Evolutionary conservation across 176 grass and related monocot species (phyloP).

Genomic region (Oryza brachyantha): DNA sequence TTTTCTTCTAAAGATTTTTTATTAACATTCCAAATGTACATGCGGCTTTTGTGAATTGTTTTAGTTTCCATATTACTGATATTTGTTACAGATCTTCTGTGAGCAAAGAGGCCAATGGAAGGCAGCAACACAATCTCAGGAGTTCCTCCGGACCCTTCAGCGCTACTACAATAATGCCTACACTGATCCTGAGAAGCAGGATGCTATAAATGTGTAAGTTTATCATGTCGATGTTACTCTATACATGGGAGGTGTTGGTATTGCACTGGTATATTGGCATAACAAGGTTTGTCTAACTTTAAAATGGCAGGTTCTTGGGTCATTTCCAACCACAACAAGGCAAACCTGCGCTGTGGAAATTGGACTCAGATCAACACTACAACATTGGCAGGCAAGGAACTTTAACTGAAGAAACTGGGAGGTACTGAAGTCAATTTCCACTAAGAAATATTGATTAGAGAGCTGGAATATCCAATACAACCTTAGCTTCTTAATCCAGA

Average conservation of each 20-base stretch:
- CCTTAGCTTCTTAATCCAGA: constrained; percentile 18
- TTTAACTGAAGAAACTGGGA: constrained; percentile 54
- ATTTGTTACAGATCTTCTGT: constrained; percentile 74
- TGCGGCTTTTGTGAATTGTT: background rate
- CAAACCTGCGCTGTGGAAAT: constrained; percentile 88
- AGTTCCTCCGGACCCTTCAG: constrained; percentile 90
- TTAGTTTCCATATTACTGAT: constrained; percentile 20
- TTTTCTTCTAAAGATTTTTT: background rate
- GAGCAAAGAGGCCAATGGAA: constrained; percentile 97
- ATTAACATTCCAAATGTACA: background rate
- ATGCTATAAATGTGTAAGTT: constrained; percentile 98
- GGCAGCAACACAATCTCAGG: constrained; percentile 90
- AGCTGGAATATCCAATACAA: background rate
- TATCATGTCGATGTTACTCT: constrained; percentile 16
- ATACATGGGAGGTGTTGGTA: constrained; percentile 12
- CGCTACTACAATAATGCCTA: constrained; percentile 97
- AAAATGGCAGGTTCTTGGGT: constrained; percentile 70
- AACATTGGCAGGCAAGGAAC: constrained; percentile 75
- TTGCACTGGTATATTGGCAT: constrained; percentile 1
- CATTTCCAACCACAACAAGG: constrained; percentile 92
- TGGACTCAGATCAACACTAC: constrained; percentile 95
- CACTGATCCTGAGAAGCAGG: constrained; percentile 94
- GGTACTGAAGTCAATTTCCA: constrained; percentile 39
- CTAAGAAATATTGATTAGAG: constrained; percentile 22
- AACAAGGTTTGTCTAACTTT: background rate